These are phyloP conservation scores for Saccharomyces hybrid DNA, from an alignment of 1,139 yeast genomes.

Conservation along the genomic window DNA sequence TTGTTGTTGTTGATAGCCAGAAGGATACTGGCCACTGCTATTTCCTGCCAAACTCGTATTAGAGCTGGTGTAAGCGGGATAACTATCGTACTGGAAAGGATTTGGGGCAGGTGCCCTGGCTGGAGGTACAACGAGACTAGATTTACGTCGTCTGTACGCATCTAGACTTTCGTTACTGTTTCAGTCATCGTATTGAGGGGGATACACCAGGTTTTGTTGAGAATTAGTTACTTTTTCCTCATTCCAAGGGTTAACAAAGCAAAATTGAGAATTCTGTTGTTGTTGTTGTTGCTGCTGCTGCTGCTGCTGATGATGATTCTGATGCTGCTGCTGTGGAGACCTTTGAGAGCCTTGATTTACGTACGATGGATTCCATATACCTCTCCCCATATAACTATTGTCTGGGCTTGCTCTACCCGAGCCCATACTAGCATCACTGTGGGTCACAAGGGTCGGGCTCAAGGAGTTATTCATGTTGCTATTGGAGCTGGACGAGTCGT, in stretches of 20 bases:
- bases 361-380: conserved; percentile 16
- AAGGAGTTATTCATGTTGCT: background rate
- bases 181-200: conserved; percentile 5
- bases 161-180: conserved; percentile 3
- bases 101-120: conserved; percentile 43
- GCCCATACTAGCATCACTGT: background rate
- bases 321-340: conserved; percentile 15
- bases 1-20: conserved; percentile 13
- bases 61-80: conserved; percentile 13
- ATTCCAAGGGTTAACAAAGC: conserved; percentile 25
- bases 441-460: background rate
- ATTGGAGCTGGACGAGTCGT: background rate
- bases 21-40: conserved; percentile 9
- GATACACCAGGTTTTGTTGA: conserved; percentile 10
- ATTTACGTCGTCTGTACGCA: conserved; percentile 25
- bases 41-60: background rate
- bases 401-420: background rate
- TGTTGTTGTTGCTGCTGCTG: conserved; percentile 16
- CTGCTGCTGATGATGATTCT: no score
- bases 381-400: background rate
- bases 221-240: conserved; percentile 14
- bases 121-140: conserved; percentile 35
- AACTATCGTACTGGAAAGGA: conserved; percentile 34
- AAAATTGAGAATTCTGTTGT: conserved; percentile 11
- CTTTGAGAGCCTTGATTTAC: conserved; percentile 15